These are phyloP conservation scores for Dactylellina leptospora DNA, from an alignment of 2,329 filamentous ascomycete species.

Conservation along the genomic window DNA sequence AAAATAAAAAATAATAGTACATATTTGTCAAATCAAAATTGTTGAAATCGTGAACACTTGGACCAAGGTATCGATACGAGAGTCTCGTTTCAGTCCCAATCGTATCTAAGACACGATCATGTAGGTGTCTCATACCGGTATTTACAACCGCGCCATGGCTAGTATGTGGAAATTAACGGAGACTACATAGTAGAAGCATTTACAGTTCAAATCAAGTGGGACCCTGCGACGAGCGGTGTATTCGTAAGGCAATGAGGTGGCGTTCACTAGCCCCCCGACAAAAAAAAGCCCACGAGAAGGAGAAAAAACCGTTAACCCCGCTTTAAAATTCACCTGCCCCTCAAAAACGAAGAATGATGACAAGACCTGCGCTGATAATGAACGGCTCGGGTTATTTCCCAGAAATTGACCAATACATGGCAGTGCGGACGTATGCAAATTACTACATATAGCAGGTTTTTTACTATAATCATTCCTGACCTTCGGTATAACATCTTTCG, in stretches of 20 bases:
- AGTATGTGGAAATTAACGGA: constrained; percentile 11
- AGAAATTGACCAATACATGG: constrained; percentile 7
- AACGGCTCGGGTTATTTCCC: constrained; percentile 14
- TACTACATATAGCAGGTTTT: not conserved
- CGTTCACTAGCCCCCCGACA: not conserved
- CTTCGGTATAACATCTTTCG: constrained; percentile 20
- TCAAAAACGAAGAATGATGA: not conserved
- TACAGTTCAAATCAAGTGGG: not conserved
- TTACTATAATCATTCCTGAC: not conserved
- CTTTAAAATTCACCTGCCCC: constrained; percentile 20
- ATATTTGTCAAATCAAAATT: not conserved
- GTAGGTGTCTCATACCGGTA: constrained; percentile 5
- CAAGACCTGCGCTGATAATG: not conserved
- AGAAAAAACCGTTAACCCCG: constrained; percentile 16
- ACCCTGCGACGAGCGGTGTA: not conserved
- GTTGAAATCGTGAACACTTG: not conserved
- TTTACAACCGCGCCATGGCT: constrained; percentile 6
- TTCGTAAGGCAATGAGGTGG: not conserved
- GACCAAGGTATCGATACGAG: not conserved
- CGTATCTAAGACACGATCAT: not conserved
- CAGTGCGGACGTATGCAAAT: not conserved
- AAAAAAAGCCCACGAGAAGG: constrained; percentile 1
- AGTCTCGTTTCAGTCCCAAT: not conserved
- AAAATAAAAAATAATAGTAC: constrained; percentile 2
- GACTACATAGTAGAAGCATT: not conserved